These are phyloP conservation scores for Pseudoscleropodium purum DNA, from an alignment of 225 moss, liverwort and hornwort genomes.

Conservation along the genomic window DNA sequence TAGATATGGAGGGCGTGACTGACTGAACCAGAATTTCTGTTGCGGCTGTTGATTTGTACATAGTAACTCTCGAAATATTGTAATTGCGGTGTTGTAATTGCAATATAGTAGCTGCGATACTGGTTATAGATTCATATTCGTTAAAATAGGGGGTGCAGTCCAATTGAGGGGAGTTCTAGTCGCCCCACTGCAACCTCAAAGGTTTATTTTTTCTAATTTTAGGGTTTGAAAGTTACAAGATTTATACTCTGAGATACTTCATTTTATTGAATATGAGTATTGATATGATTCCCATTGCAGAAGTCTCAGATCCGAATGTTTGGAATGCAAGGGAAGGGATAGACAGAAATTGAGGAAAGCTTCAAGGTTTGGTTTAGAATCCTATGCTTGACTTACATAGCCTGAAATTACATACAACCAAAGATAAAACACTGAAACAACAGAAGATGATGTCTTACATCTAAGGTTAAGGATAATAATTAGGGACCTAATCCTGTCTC, in stretches of 20 bases:
- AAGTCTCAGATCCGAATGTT: not conserved
- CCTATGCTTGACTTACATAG: not conserved
- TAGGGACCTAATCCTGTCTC: not conserved
- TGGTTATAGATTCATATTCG: not conserved
- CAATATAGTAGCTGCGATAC: not conserved
- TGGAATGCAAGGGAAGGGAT: not conserved
- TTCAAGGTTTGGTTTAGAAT: not conserved
- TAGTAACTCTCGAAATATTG: not conserved
- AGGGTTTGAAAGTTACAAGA: not conserved
- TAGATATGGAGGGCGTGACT: not conserved
- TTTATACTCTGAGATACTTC: not conserved
- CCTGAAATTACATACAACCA: slow-evolving; percentile 14
- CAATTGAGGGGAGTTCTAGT: not conserved
- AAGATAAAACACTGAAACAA: not conserved
- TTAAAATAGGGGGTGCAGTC: not conserved
- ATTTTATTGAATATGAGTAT: not conserved
- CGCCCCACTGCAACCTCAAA: not conserved
- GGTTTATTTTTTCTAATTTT: not conserved
- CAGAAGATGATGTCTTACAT: not conserved
- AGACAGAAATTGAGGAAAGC: not conserved
- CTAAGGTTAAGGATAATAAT: not conserved
- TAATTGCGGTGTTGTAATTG: not conserved
- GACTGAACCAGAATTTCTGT: not conserved
- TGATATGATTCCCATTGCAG: not conserved
- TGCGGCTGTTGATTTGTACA: not conserved